Evolutionary conservation across 208 protist species (phyloP).

Genomic region (Leishmania mexicana): DNA sequence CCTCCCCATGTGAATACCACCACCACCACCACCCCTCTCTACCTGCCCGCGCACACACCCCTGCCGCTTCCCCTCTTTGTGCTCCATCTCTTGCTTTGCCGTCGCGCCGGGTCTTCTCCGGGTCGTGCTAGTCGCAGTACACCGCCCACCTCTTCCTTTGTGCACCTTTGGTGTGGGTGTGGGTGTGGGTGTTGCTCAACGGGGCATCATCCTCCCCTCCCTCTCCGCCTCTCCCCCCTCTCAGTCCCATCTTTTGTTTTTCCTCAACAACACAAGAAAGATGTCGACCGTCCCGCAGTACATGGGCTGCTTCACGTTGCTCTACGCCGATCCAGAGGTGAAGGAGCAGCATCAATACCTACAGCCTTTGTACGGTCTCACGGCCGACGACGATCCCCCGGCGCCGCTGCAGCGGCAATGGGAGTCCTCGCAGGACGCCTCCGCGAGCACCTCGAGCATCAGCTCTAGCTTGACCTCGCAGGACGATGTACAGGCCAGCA

Average conservation of each 20-base stretch:
- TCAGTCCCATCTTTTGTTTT: too few species aligned
- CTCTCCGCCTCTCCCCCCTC: not conserved
- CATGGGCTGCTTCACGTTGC: conserved; percentile 31
- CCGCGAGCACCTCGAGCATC: not conserved
- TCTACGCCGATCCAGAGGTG: conserved; percentile 38
- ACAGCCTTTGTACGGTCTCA: conserved; percentile 41
- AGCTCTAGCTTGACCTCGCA: conserved; percentile 6
- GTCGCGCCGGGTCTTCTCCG: too few species aligned
- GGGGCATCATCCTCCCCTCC: not conserved
- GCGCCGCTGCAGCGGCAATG: not conserved
- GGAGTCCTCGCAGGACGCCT: not conserved
- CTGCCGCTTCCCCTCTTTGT: not conserved
- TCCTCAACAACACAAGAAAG: not conserved
- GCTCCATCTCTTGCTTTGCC: too few species aligned
- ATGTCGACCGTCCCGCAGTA: conserved; percentile 5
- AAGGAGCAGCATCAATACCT: conserved; percentile 27
- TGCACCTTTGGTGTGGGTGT: not conserved
- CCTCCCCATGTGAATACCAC: not conserved
- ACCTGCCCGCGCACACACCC: not conserved
- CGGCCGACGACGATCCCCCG: conserved; percentile 29
- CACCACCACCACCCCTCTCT: too few species aligned
- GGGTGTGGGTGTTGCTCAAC: not conserved
- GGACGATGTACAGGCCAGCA: conserved; percentile 1
- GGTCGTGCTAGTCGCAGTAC: not conserved
- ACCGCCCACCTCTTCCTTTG: not conserved